Percentiles rank a stretch among this genome's conserved stretches.
Evolutionary conservation across 345 rosid species (phyloP).

Genomic region (Isatis tinctoria): DNA sequence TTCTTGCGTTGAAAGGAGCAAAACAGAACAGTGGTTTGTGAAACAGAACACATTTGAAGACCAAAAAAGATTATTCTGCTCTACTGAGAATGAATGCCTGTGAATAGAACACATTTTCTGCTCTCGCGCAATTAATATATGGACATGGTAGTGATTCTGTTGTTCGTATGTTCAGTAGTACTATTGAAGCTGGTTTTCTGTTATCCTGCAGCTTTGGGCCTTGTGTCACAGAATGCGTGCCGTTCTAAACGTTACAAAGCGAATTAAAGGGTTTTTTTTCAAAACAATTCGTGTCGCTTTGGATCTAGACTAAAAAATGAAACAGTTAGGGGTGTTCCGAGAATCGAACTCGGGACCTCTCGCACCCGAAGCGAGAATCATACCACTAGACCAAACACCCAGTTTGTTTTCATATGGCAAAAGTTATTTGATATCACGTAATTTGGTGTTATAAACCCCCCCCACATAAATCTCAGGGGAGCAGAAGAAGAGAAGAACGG

Average conservation of each 20-base stretch:
- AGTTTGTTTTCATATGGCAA: background rate
- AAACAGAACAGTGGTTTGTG: background rate
- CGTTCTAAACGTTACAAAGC: background rate
- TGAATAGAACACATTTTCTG: background rate
- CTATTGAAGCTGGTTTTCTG: no score
- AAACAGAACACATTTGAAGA: background rate
- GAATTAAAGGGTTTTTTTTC: background rate
- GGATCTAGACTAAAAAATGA: background rate
- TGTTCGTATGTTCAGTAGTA: no score
- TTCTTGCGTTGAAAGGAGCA: constrained; percentile 69
- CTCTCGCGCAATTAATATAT: background rate
- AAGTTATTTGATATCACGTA: background rate
- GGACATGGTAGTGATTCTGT: background rate
- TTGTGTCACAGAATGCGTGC: background rate
- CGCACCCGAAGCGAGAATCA: constrained; percentile 99
- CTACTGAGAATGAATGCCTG: background rate
- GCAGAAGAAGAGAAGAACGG: background rate
- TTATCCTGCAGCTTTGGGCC: background rate
- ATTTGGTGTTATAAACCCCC: background rate
- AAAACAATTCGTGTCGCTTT: background rate
- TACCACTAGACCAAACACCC: constrained; percentile 98
- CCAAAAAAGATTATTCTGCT: background rate
- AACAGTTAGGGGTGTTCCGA: constrained; percentile 60
- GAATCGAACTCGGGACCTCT: constrained; percentile 97
- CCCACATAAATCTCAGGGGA: background rate